Evolutionary conservation across 2,329 filamentous ascomycete species (phyloP), one percentile per base, ranked within the genome.

Genomic region (Tolypocladium ophioglossoides): DNA sequence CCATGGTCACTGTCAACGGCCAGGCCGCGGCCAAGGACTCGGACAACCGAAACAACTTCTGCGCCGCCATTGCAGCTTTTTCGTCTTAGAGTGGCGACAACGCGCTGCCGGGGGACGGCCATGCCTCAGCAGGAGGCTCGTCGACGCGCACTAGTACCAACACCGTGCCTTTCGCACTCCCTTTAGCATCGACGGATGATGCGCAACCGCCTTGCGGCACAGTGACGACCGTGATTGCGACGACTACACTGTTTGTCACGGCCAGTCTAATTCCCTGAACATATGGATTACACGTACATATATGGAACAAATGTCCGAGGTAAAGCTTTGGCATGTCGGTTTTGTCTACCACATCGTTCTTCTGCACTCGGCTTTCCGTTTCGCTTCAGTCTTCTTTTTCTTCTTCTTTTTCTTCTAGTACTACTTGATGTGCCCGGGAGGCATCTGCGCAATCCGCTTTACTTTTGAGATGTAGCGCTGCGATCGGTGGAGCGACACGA

Each of bases 1-100:
- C 88, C 71, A 90, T 91, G 85, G 72, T 91, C 56, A 84, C 78
- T 1, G 66, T 85, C 20, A 73, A 86, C 60, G 83, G 83, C 40
- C 61, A 75, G 63, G 69, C 73, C 16, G 72, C 72, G 2, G 79
- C 77, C 50, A 66, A 80, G 5, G 81, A 84, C 60, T 69, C 67
- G 52, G 81, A 86, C 66, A 86, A 87, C 70, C 73, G 79, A 54
- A 85, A 83, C 68, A 83, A 76, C 61, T 87, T 84, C 63, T 85
- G 83, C 61, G 81, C 80, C 5, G 80, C 82, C 30, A 69, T 87
- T 55, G 79, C 80, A 30, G 62, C 74, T 51, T 84, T 34, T 37
- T 30, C 49, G 54, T 62, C 60, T 46, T 62, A 62, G 58, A 52
- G 56, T 11, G 59, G 37, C 56, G 56, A 54, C 41, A n/a, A 55